phyloP scores from a whole-genome alignment of 805 yeast genomes.

The Myxozyma monticola region DNA sequence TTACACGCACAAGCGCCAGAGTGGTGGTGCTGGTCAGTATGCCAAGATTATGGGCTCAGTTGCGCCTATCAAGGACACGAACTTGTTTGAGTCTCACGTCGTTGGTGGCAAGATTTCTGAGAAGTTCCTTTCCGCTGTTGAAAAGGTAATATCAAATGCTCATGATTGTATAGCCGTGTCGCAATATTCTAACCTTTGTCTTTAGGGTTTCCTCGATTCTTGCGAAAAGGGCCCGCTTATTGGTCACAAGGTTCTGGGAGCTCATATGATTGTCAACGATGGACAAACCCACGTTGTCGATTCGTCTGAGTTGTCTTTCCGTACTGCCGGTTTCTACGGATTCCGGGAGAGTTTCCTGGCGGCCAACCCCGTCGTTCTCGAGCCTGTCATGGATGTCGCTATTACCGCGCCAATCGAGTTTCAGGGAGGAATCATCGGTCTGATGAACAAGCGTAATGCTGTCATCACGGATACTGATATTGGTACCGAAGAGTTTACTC shows the following conservation, averaged over 20 bases:
- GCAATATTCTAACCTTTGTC: slow-evolving; percentile 1
- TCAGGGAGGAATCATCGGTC: slow-evolving; percentile 89
- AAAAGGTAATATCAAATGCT: slow-evolving; percentile 33
- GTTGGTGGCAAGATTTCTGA: slow-evolving; percentile 98
- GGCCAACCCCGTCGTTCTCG: slow-evolving; percentile 84
- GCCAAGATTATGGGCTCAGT: slow-evolving; percentile 89
- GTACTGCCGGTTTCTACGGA: slow-evolving; percentile 88
- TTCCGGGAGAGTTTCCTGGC: slow-evolving; percentile 86
- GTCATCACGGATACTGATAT: slow-evolving; percentile 92
- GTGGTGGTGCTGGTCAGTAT: slow-evolving; percentile 99
- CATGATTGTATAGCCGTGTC: no score
- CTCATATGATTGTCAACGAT: slow-evolving; percentile 88
- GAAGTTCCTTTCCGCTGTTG: slow-evolving; percentile 90
- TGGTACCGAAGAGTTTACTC: slow-evolving; percentile 90
- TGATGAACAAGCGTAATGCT: slow-evolving; percentile 89
- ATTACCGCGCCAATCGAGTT: slow-evolving; percentile 95
- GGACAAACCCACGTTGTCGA: slow-evolving; percentile 98
- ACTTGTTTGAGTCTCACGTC: slow-evolving; percentile 78
- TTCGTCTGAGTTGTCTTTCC: slow-evolving; percentile 92
- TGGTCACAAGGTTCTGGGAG: slow-evolving; percentile 93
- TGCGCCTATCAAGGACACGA: slow-evolving; percentile 52
- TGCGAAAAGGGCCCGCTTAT: slow-evolving; percentile 94
- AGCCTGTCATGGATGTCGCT: slow-evolving; percentile 93
- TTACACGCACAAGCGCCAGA: slow-evolving; percentile 94
- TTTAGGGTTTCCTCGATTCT: slow-evolving; percentile 89